Evolutionary conservation across 1,284 basidiomycete genomes (phyloP).

Genomic region (Boletus mariae): DNA sequence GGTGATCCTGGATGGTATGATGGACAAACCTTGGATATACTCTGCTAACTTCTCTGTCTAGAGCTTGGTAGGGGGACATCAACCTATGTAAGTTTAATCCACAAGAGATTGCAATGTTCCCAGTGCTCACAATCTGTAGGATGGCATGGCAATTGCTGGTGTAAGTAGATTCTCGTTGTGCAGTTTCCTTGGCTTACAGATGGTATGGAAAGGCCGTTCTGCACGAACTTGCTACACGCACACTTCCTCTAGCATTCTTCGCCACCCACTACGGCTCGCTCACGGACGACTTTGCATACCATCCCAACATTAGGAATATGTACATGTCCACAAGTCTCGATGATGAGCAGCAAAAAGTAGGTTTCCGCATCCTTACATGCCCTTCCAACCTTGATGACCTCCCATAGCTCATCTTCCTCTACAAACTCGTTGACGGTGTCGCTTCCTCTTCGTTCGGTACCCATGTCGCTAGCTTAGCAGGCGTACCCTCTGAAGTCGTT

Average conservation of each 20-base stretch:
- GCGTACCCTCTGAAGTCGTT: slow-evolving; percentile 79
- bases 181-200: slow-evolving; percentile 7
- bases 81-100: slow-evolving; percentile 59
- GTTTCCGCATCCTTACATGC: slow-evolving; percentile 11
- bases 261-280: slow-evolving; percentile 87
- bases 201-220: slow-evolving; percentile 65
- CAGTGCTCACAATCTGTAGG: slow-evolving; percentile 42
- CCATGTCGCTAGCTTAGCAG: slow-evolving; percentile 85
- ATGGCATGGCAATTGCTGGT: slow-evolving; percentile 94
- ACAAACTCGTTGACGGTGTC: slow-evolving; percentile 86
- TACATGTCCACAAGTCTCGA: slow-evolving; percentile 93
- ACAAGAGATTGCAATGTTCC: slow-evolving; percentile 19
- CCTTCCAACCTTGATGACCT: neutral
- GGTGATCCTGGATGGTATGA: slow-evolving; percentile 89
- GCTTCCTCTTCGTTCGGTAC: slow-evolving; percentile 93
- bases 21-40: neutral
- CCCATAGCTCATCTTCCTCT: slow-evolving; percentile 80
- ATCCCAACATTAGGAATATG: slow-evolving; percentile 91
- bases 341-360: slow-evolving; percentile 80
- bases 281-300: slow-evolving; percentile 85
- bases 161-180: slow-evolving; percentile 39
- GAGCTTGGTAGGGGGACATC: slow-evolving; percentile 89
- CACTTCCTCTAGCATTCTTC: slow-evolving; percentile 81
- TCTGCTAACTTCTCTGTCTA: slow-evolving; percentile 31
- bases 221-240: slow-evolving; percentile 89